Evolutionary conservation across 208 protist species (phyloP).

Genomic region (Leishmania arabica): DNA sequence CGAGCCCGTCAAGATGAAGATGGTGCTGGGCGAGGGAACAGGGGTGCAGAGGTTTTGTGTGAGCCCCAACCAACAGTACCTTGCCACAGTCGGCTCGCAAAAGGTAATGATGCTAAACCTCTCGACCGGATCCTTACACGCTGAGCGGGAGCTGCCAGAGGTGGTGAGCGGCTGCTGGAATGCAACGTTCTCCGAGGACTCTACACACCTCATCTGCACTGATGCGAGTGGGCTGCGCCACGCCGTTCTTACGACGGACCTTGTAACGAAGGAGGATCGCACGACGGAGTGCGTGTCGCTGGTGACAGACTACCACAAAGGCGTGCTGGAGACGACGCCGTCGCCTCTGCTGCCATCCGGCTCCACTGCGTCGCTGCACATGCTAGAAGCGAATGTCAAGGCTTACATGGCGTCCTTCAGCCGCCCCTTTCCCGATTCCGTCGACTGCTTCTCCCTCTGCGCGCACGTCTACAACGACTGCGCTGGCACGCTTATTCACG

Average conservation of each 20-base stretch:
- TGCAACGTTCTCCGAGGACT: conserved; percentile 69
- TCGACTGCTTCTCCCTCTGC: conserved; percentile 67
- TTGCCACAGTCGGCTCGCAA: conserved; percentile 56
- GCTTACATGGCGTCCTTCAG: conserved; percentile 23
- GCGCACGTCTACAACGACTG: conserved; percentile 67
- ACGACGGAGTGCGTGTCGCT: conserved; percentile 46
- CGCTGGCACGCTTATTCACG: conserved; percentile 47
- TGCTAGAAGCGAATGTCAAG: conserved; percentile 23
- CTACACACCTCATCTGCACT: conserved; percentile 55
- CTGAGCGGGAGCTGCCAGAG: conserved; percentile 39
- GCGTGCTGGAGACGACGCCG: conserved; percentile 42
- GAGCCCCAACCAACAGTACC: conserved; percentile 52
- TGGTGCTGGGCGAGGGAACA: conserved; percentile 65
- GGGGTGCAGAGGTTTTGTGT: conserved; percentile 76
- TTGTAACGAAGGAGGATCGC: conserved; percentile 44
- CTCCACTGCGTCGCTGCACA: conserved; percentile 32
- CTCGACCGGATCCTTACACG: conserved; percentile 39
- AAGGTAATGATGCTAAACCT: conserved; percentile 51
- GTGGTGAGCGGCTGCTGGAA: conserved; percentile 46
- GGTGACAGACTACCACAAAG: conserved; percentile 42
- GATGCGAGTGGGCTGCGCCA: conserved; percentile 55
- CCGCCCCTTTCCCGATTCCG: conserved; percentile 22
- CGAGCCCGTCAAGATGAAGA: conserved; percentile 43
- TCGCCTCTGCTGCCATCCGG: conserved; percentile 64
- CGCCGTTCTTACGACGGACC: conserved; percentile 43